Conservation (phyloP, 2,329 filamentous ascomycete species). For the Esteya vermicola region DNA sequence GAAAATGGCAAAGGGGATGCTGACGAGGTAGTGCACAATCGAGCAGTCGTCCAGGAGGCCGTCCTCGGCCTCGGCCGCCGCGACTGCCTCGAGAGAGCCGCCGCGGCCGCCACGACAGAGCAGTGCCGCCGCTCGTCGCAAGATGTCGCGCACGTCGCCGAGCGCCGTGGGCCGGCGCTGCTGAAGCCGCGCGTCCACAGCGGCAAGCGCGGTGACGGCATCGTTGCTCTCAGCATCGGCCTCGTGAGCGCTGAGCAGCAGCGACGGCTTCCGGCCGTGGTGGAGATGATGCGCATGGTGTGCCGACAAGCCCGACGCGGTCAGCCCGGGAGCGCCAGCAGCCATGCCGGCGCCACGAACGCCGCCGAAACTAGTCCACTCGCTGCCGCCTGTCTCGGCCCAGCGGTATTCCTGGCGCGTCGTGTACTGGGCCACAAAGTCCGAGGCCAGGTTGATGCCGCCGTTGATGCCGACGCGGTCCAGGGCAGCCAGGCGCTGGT, state of each 20-base stretch:
- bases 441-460: constrained; percentile 80
- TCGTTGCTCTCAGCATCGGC: constrained; percentile 40
- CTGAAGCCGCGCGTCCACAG: constrained; percentile 57
- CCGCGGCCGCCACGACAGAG: constrained; percentile 64
- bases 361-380: no score
- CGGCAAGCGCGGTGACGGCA: constrained; percentile 51
- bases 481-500: constrained; percentile 73
- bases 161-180: constrained; percentile 57
- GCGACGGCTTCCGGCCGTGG: constrained; percentile 37
- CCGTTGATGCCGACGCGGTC: constrained; percentile 59
- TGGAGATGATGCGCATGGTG: constrained; percentile 36
- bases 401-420: constrained; percentile 92
- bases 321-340: no score
- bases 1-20: constrained; percentile 84
- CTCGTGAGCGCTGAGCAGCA: constrained; percentile 35
- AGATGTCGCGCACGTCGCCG: constrained; percentile 62
- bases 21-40: constrained; percentile 76
- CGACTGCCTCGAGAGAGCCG: no score
- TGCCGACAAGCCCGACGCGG: no score
- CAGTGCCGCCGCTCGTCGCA: constrained; percentile 73
- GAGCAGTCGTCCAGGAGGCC: constrained; percentile 67
- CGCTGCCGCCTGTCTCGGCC: no score
- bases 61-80: no score
- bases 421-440: constrained; percentile 94
- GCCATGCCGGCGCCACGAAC: no score